A percentile compares a stretch with the other conserved stretches of the same genome.
phyloP scores from a whole-genome alignment of 768 basidiomycete species.

The Termitomyces heimii region DNA sequence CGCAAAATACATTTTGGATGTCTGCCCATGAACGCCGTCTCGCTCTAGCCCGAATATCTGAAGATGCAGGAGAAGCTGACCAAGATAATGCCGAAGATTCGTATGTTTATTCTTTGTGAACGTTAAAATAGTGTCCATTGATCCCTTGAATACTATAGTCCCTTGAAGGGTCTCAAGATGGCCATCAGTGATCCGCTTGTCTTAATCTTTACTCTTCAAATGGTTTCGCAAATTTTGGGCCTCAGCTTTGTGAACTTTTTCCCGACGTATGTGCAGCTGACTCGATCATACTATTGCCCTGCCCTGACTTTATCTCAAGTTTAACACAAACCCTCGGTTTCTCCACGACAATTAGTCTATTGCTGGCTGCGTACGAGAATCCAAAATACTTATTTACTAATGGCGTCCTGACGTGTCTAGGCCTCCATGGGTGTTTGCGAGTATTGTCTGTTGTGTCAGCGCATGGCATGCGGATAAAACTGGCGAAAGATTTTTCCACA shows the following conservation, averaged over 20 bases:
- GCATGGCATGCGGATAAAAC: slow-evolving; percentile 56
- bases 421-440: slow-evolving; percentile 59
- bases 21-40: slow-evolving; percentile 41
- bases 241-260: slow-evolving; percentile 60
- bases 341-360: slow-evolving; percentile 49
- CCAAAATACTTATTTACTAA: not conserved
- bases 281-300: not conserved
- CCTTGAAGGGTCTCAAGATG: slow-evolving; percentile 44
- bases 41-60: slow-evolving; percentile 62
- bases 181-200: slow-evolving; percentile 54
- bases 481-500: slow-evolving; percentile 63
- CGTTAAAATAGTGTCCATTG: not conserved
- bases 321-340: slow-evolving; percentile 58
- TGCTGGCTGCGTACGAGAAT: slow-evolving; percentile 49
- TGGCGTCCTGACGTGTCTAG: slow-evolving; percentile 21
- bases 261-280: slow-evolving; percentile 30
- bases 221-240: slow-evolving; percentile 43
- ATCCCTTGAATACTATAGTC: slow-evolving; percentile 23
- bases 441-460: slow-evolving; percentile 41
- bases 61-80: slow-evolving; percentile 66
- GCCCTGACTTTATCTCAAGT: slow-evolving; percentile 19
- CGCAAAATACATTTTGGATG: slow-evolving; percentile 59
- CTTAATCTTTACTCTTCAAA: slow-evolving; percentile 47
- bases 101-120: slow-evolving; percentile 28
- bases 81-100: slow-evolving; percentile 51